A percentile compares a stretch with the other conserved stretches of the same genome.
Conservation (phyloP, 495 filamentous ascomycete species). For the Xylaria palmicola region DNA sequence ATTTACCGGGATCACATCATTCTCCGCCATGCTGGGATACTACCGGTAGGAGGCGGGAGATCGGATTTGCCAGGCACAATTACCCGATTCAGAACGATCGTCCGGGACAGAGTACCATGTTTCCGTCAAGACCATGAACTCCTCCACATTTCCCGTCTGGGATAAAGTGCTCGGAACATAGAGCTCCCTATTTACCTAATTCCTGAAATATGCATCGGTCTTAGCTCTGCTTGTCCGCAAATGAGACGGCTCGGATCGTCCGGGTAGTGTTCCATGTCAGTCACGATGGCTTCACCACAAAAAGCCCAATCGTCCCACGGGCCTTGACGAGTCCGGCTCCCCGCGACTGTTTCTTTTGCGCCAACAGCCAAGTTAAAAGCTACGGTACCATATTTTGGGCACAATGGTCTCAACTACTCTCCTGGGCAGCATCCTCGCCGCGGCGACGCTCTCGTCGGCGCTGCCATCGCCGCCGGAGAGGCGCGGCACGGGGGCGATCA, state of each 20-base stretch:
- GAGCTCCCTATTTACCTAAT: conserved; percentile 11
- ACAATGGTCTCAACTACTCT: conserved; percentile 28
- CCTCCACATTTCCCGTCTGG: conserved; percentile 21
- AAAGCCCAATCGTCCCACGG: not conserved
- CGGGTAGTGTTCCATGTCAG: not conserved
- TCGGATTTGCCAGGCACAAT: conserved; percentile 5
- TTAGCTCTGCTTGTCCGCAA: not conserved
- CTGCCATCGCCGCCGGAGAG: conserved; percentile 17
- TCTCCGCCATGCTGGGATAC: not conserved
- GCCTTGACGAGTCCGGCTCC: not conserved
- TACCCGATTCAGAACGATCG: not conserved
- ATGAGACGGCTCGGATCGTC: conserved; percentile 3
- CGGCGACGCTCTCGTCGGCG: conserved; percentile 14
- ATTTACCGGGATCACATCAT: not conserved
- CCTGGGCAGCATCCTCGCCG: conserved; percentile 21
- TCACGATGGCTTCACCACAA: conserved; percentile 9
- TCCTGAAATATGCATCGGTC: not conserved
- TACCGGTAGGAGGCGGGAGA: too few relatives aligned
- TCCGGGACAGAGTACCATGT: not conserved
- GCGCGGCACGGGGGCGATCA: conserved; percentile 31
- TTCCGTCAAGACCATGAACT: conserved; percentile 19
- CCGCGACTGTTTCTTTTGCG: not conserved
- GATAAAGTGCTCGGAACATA: conserved; percentile 29
- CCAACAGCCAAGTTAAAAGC: not conserved
- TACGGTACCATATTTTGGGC: not conserved